These are phyloP conservation scores for Cymodocea nodosa DNA, from an alignment of 116 monocot species.

Conservation along the genomic window DNA sequence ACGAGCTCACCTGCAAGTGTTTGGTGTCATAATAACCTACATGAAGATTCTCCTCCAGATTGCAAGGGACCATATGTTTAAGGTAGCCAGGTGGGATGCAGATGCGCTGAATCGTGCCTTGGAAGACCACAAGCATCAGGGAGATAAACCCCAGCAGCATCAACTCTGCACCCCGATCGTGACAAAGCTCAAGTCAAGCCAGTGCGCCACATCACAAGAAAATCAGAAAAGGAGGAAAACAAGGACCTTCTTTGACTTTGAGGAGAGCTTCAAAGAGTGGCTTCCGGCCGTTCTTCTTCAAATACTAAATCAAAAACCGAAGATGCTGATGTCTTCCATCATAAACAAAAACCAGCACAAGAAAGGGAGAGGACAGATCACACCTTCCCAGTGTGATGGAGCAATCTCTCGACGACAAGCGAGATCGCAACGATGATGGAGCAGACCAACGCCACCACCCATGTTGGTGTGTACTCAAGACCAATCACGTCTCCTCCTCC, in stretches of 20 bases:
- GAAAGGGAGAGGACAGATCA: background rate
- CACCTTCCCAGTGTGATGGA: constrained; percentile 77
- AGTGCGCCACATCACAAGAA: background rate
- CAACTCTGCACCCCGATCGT: constrained; percentile 24
- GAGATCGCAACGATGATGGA: constrained; percentile 64
- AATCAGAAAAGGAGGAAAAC: background rate
- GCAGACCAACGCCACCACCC: constrained; percentile 75
- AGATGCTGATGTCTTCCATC: background rate
- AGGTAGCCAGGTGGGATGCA: constrained; percentile 27
- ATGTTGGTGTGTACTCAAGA: constrained; percentile 79
- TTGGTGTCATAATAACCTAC: background rate
- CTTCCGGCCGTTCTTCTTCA: constrained; percentile 62
- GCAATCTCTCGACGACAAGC: constrained; percentile 48
- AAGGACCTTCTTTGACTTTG: constrained; percentile 77
- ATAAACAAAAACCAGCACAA: background rate
- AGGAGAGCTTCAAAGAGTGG: constrained; percentile 61
- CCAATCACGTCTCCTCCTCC: constrained; percentile 10
- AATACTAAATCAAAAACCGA: background rate
- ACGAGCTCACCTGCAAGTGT: background rate
- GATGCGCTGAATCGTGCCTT: constrained; percentile 35
- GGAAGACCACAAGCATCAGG: constrained; percentile 51
- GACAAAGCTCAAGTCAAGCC: background rate
- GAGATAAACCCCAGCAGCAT: constrained; percentile 74
- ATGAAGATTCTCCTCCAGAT: constrained; percentile 1
- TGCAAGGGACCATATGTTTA: constrained; percentile 52